These are phyloP conservation scores for Polygonum maritimum DNA, from an alignment of 148 eudicot species.

Conservation along the genomic window DNA sequence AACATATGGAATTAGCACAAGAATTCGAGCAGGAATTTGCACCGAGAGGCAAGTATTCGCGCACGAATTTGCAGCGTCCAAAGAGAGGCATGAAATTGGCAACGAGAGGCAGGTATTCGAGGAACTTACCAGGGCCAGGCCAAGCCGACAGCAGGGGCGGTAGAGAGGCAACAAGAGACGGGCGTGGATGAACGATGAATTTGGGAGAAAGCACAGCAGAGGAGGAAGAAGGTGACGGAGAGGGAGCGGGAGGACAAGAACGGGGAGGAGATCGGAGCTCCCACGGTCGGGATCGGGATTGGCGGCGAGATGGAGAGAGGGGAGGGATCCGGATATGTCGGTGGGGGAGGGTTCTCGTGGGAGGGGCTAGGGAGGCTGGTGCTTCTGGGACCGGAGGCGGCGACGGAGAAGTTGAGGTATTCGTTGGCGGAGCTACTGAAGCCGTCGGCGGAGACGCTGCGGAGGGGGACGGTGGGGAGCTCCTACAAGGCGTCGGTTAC, in stretches of 20 bases:
- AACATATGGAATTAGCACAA: no score
- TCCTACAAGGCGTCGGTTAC: slow-evolving; percentile 84
- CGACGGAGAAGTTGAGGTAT: slow-evolving; percentile 48
- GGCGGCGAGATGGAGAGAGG: slow-evolving; percentile 21
- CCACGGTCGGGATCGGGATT: neutral
- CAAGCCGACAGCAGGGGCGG: no score
- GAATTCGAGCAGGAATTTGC: no score
- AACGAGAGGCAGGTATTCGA: no score
- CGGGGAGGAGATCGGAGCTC: neutral
- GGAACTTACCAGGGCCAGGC: no score
- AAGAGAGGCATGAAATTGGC: no score
- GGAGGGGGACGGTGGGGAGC: slow-evolving; percentile 79
- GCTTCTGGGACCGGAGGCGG: slow-evolving; percentile 35
- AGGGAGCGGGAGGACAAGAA: slow-evolving; percentile 5
- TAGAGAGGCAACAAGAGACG: no score
- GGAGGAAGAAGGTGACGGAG: no score
- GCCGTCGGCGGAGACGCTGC: slow-evolving; percentile 90
- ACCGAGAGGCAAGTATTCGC: no score
- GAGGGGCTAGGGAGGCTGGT: slow-evolving; percentile 62
- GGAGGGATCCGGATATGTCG: slow-evolving; percentile 18
- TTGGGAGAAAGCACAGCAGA: no score
- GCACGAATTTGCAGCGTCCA: no score
- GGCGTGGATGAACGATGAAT: no score
- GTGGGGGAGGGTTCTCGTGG: slow-evolving; percentile 37
- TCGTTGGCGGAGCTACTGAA: slow-evolving; percentile 72